Base-by-base conservation (phyloP, 2,329 filamentous ascomycete genomes). In the Exophiala dermatitidis region DNA sequence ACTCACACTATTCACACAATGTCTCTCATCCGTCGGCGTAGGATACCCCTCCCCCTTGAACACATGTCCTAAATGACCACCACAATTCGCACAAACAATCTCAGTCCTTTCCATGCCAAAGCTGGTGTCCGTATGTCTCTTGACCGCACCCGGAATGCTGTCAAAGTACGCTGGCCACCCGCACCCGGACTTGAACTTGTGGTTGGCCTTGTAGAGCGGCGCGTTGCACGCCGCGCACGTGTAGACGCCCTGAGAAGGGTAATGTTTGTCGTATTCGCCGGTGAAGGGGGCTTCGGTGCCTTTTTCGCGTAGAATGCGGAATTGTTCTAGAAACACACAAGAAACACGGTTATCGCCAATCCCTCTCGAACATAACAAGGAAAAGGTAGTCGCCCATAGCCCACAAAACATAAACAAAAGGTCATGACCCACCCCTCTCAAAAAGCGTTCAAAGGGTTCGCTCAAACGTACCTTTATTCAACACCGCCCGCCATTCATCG, bases 81-180 rank as follows among this genome's bases (percentile, higher is more conserved):
- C 94, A 67, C 93, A 98, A 69, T 95, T 95, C 60, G 82, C 81
- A 72, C 93, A 98, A 5, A 94, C 85, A 65, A 98, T 98, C 76
- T 98, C 93, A 9, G 83, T 96, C 61, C 93, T 78, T 66, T 77
- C 68, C 88, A 95, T 95, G 44, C 91, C 91, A 48, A 90, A 79
- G 0, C 83, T 76, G 45, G 72, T 74, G 70, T 98, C 93, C 59
- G 83, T 82, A 65, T 91, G 85, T 58, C 91, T 78, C 34, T 82
- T 88, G 8, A 98, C 89, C 0, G 91, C 91, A 2, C 90, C 90
- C 0, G 93, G 91, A 48, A 98, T 82, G 61, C 86, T 91, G 71
- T 98, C 93, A 68, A 91, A 98, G 73, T 97, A 98, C 8, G 93
- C 93, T 0, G 93, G 93, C 93, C 93, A 98, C 57, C 93, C 93